Evolutionary conservation across 2,329 filamentous ascomycete species (phyloP), one percentile per base, ranked within the genome.

Genomic region (Trichoderma lentiforme): DNA sequence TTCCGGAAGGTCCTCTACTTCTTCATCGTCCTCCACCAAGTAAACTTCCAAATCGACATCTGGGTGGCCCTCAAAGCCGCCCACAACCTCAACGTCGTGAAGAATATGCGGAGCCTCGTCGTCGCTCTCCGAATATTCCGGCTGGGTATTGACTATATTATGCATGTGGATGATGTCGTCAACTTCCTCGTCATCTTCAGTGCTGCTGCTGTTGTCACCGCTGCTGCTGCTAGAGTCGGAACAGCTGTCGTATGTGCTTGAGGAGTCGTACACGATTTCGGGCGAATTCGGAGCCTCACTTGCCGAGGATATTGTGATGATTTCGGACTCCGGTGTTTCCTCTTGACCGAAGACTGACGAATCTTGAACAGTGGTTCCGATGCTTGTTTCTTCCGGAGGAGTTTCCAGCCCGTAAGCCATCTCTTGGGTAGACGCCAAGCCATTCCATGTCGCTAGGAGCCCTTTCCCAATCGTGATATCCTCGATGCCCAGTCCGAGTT

Each of bases 31-130:
- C 2, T 77, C 70, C 1, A 75, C 76, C 1, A 80, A 32, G 36
- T 76, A 81, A 0, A 81, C 73, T 34, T 80, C 78, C 15, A 82
- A 72, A 57, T 81, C 79, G 24, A 79, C 75, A 2, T 71, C 58
- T 1, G 56, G 24, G 3, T 58, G 43, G 0, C 32, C 65, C 1
- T 63, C 47, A 21, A 72, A 28, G 2, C 65, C 51, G 1, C 75
- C 76, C 1, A 76, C 53, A 0, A 81, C 43, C 14, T 79, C 71
- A 14, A 78, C 79, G 30, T 76, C 76, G 70, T 79, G 75, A 12
- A 81, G 60, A 4, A 81, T 71, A 63, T 80, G 78, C 3, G 74
- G 74, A 6, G 72, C 70, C 1, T 64, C 43, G 4, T 57, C 64
- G 7, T 72, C 71, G 14, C 51, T 58, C 3, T 76, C 77, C 4